phyloP scores from a whole-genome alignment of 305 asterid genomes.

The Lippia alba region DNA sequence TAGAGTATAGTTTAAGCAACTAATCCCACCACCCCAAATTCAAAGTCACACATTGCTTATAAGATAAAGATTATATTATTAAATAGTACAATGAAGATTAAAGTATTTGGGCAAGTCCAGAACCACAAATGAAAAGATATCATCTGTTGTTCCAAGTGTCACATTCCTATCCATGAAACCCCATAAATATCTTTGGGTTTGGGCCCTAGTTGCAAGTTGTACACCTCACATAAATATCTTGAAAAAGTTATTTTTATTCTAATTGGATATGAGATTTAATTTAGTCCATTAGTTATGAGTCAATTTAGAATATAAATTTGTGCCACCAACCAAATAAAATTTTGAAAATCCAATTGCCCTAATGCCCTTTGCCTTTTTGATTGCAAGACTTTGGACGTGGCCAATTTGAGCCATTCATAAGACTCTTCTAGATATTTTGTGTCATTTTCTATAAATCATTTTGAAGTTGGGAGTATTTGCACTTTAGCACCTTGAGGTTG shows the following conservation, averaged over 20 bases:
- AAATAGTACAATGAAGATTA: not conserved
- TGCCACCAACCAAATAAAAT: constrained; percentile 41
- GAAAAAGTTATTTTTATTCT: constrained; percentile 27
- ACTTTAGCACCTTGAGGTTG: constrained; percentile 9
- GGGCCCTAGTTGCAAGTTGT: constrained; percentile 41
- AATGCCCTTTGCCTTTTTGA: constrained; percentile 39
- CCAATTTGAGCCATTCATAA: constrained; percentile 59
- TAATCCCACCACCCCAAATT: constrained; percentile 1
- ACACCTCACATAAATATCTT: constrained; percentile 48
- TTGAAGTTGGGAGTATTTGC: constrained; percentile 1
- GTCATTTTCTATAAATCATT: constrained; percentile 34
- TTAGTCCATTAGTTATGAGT: constrained; percentile 34
- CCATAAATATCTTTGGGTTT: constrained; percentile 54
- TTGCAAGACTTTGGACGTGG: constrained; percentile 47
- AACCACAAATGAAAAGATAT: constrained; percentile 56
- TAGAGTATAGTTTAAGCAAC: not conserved
- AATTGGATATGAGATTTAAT: constrained; percentile 33
- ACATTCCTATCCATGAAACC: constrained; percentile 43
- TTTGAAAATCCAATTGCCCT: constrained; percentile 23
- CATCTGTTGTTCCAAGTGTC: constrained; percentile 55
- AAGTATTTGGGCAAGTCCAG: constrained; percentile 43
- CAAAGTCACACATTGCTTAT: constrained; percentile 2
- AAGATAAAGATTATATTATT: not conserved
- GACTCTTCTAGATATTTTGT: constrained; percentile 52
- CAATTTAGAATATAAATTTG: constrained; percentile 26